phyloP scores from a whole-genome alignment of 495 filamentous ascomycete genomes.

The Neurospora sp. region DNA sequence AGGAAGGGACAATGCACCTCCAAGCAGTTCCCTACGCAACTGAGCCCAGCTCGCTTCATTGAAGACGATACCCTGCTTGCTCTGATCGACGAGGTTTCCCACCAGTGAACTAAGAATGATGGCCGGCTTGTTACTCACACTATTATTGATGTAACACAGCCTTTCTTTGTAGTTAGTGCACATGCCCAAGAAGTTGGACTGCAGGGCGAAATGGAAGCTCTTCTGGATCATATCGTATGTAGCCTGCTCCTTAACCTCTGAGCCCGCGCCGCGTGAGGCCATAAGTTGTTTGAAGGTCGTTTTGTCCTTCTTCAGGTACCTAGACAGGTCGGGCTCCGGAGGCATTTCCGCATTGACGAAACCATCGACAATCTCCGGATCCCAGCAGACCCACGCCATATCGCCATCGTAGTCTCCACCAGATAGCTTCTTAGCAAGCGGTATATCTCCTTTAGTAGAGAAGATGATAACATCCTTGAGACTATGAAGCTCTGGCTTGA shows the following conservation, averaged over 20 bases:
- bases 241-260: constrained; percentile 2
- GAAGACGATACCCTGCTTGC: constrained; percentile 69
- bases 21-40: constrained; percentile 36
- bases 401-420: constrained; percentile 97
- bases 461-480: constrained; percentile 86
- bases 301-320: constrained; percentile 50
- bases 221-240: constrained; percentile 39
- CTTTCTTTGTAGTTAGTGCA: constrained; percentile 69
- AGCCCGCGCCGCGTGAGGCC: neutral
- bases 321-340: constrained; percentile 31
- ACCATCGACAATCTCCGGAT: constrained; percentile 57
- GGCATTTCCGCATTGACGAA: constrained; percentile 65
- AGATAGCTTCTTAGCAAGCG: constrained; percentile 72
- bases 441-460: constrained; percentile 53
- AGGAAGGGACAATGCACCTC: constrained; percentile 22
- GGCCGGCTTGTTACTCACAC: constrained; percentile 44
- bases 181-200: constrained; percentile 55
- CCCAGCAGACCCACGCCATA: constrained; percentile 86
- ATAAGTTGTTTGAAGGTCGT: constrained; percentile 41
- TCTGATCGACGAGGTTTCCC: constrained; percentile 69
- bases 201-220: constrained; percentile 57
- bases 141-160: constrained; percentile 51
- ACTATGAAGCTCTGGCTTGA: constrained; percentile 59
- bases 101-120: constrained; percentile 59
- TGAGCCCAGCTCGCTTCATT: constrained; percentile 43